phyloP scores from a whole-genome alignment of 352 stramenopile species.

The Phytophthora colocasiae region DNA sequence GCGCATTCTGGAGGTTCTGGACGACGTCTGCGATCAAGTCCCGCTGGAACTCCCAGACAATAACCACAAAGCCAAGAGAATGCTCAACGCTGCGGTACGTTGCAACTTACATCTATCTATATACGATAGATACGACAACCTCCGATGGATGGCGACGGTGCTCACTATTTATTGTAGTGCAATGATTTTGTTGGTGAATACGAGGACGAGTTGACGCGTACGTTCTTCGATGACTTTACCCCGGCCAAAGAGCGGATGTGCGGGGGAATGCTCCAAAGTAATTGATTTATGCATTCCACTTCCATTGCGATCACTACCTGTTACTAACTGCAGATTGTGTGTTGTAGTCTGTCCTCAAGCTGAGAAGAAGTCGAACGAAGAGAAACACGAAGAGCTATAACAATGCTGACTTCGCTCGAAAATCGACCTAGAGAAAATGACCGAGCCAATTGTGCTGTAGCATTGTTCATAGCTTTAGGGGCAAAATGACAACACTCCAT shows the following conservation, averaged over 20 bases:
- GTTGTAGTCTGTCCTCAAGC: constrained; percentile 30
- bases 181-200: constrained; percentile 80
- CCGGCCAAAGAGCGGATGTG: constrained; percentile 74
- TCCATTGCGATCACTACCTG: background rate
- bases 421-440: constrained; percentile 9
- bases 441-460: constrained; percentile 7
- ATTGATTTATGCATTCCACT: background rate
- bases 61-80: constrained; percentile 61
- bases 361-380: constrained; percentile 34
- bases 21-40: constrained; percentile 68
- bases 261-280: constrained; percentile 56
- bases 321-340: background rate
- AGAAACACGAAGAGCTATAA: constrained; percentile 55
- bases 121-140: background rate
- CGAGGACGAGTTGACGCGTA: constrained; percentile 78
- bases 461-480: constrained; percentile 17
- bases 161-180: constrained; percentile 48
- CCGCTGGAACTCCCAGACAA: constrained; percentile 45
- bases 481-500: constrained; percentile 18
- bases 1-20: constrained; percentile 87
- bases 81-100: constrained; percentile 67
- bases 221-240: constrained; percentile 83
- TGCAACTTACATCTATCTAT: background rate
- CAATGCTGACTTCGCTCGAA: constrained; percentile 2
- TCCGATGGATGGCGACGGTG: constrained; percentile 1